Evolutionary conservation across 495 filamentous ascomycete species (phyloP).

Genomic region (Entonaema liquescens): DNA sequence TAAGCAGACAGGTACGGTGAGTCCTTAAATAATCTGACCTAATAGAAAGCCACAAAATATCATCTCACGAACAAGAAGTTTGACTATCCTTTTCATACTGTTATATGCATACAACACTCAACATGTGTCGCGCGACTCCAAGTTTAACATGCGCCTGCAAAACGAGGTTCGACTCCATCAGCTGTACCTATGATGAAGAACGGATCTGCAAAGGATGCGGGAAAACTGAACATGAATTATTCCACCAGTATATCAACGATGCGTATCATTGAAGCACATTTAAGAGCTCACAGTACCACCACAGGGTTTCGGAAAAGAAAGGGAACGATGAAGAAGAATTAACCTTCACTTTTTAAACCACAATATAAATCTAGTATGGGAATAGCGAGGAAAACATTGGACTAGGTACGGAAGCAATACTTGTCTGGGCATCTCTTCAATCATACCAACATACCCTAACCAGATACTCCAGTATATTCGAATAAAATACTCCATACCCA

Average conservation of each 20-base stretch:
- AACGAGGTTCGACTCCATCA: background rate
- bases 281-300: background rate
- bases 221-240: background rate
- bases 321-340: background rate
- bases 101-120: background rate
- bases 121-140: background rate
- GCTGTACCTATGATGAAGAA: background rate
- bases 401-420: too few species aligned
- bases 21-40: background rate
- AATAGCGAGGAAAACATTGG: too few species aligned
- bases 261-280: background rate
- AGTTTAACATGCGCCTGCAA: background rate
- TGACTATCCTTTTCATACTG: background rate
- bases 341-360: background rate
- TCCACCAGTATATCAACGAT: background rate
- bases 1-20: background rate
- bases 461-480: background rate
- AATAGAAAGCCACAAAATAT: background rate
- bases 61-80: background rate
- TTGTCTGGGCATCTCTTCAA: background rate
- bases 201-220: background rate
- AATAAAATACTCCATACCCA: background rate
- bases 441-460: background rate
- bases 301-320: background rate
- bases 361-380: background rate